These are phyloP conservation scores for Pelargonium nanum DNA, from an alignment of 345 rosid species.

Conservation along the genomic window DNA sequence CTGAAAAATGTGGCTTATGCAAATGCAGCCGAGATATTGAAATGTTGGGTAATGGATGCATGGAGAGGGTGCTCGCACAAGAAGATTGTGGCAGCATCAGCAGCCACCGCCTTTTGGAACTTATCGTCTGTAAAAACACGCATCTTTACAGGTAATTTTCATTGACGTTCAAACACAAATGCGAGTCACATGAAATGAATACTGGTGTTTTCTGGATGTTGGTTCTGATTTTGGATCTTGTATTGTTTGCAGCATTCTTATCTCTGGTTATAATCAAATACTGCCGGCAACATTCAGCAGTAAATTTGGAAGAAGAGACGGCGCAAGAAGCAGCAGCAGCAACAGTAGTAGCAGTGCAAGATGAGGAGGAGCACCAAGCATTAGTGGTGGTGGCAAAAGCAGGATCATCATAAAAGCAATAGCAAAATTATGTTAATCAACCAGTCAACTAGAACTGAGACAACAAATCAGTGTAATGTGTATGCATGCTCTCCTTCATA, in stretches of 20 bases:
- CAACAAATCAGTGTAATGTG: not conserved
- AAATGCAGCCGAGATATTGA: conserved; percentile 42
- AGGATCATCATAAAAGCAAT: too few species aligned
- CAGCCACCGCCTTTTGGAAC: conserved; percentile 76
- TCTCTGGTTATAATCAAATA: conserved; percentile 54
- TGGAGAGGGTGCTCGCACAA: conserved; percentile 83
- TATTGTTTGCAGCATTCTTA: conserved; percentile 57
- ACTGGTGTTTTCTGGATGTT: too few species aligned
- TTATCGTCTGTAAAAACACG: conserved; percentile 74
- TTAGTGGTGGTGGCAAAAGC: conserved; percentile 23
- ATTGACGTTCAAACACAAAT: not conserved
- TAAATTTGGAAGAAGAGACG: conserved; percentile 26
- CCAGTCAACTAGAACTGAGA: not conserved
- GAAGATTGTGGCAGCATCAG: conserved; percentile 73
- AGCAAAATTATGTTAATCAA: not conserved
- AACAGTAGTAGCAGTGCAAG: conserved; percentile 13
- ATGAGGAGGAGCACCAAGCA: conserved; percentile 27
- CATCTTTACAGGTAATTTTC: conserved; percentile 46
- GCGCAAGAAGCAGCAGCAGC: conserved; percentile 18
- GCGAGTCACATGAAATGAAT: not conserved
- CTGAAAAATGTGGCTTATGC: conserved; percentile 7
- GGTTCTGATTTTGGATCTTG: too few species aligned
- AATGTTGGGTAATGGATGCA: conserved; percentile 35
- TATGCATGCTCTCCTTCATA: not conserved
- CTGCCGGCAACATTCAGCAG: conserved; percentile 38